These are phyloP conservation scores for Neurospora sp. DNA, from an alignment of 2,329 filamentous ascomycete species.

Conservation along the genomic window DNA sequence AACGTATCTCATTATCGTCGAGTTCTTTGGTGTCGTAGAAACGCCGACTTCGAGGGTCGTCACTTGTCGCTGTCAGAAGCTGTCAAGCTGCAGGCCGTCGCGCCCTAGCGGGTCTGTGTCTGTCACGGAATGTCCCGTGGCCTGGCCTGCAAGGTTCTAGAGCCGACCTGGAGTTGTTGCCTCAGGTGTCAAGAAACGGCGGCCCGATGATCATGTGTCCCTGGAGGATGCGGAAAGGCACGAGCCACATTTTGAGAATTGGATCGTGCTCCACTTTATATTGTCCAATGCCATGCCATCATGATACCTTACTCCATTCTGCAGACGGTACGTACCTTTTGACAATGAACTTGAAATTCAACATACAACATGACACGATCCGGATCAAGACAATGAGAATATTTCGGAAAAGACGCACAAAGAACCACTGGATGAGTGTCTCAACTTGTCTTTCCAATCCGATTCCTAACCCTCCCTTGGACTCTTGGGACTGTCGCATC, in stretches of 20 bases:
- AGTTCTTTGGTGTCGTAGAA: not conserved
- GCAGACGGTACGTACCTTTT: not conserved
- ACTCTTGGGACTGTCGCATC: not conserved
- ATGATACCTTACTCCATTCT: not conserved
- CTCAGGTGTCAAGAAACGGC: not conserved
- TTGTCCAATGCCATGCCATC: not conserved
- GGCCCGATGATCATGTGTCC: not conserved
- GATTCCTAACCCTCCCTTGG: not conserved
- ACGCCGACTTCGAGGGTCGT: not conserved
- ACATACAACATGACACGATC: not conserved
- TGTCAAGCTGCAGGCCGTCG: not conserved
- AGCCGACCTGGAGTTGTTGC: not conserved
- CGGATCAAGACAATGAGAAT: no score
- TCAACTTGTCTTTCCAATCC: not conserved
- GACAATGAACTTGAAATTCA: not conserved
- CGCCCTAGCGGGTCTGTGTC: not conserved
- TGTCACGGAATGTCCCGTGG: not conserved
- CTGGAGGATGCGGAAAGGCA: not conserved
- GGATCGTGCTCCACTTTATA: not conserved
- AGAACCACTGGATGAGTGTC: not conserved
- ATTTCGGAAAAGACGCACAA: not conserved
- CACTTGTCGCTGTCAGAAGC: not conserved
- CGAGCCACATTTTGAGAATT: not conserved
- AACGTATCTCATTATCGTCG: not conserved
- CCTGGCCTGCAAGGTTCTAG: not conserved